Percentiles rank a stretch among this genome's conserved stretches.
phyloP scores from a whole-genome alignment of 768 basidiomycete species.

The Tephrocybe rancida region DNA sequence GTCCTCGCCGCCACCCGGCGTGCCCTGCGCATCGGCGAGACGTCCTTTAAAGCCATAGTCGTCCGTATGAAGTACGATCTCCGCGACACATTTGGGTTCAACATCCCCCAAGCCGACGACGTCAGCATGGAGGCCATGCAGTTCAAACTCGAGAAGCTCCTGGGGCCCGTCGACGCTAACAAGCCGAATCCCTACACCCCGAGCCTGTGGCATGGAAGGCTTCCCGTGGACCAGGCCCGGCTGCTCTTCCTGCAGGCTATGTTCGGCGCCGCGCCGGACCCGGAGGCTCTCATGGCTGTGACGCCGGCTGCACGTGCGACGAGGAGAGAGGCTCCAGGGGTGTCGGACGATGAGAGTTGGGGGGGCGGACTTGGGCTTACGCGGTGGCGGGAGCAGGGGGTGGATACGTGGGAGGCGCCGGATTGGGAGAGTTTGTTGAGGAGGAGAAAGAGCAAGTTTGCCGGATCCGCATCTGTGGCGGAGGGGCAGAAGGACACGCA shows the following conservation, averaged over 20 bases:
- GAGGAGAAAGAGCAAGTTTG: background rate
- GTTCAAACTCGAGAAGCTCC: background rate
- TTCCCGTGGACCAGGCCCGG: slow-evolving; percentile 18
- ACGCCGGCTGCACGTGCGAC: slow-evolving; percentile 31
- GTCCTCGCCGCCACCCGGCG: slow-evolving; percentile 63
- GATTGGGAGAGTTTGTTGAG: slow-evolving; percentile 9
- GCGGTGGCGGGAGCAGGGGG: slow-evolving; percentile 10
- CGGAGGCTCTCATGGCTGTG: slow-evolving; percentile 27
- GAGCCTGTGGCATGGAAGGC: slow-evolving; percentile 21
- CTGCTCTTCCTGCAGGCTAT: slow-evolving; percentile 55
- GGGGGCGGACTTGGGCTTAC: slow-evolving; percentile 11
- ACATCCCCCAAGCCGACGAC: background rate
- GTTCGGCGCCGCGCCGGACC: slow-evolving; percentile 48
- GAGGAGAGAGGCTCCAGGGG: slow-evolving; percentile 2
- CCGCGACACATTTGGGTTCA: slow-evolving; percentile 1
- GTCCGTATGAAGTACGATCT: slow-evolving; percentile 35
- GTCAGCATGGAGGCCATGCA: background rate
- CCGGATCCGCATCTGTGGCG: background rate
- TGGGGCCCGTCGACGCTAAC: background rate
- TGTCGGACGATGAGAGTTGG: slow-evolving; percentile 5
- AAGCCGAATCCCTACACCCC: slow-evolving; percentile 17
- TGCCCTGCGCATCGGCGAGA: slow-evolving; percentile 52
- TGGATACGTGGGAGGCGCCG: slow-evolving; percentile 6
- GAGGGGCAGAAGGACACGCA: background rate
- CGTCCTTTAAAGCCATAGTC: slow-evolving; percentile 48